Evolutionary conservation across 768 basidiomycete genomes (phyloP).

Genomic region (Kwoniella sp.): DNA sequence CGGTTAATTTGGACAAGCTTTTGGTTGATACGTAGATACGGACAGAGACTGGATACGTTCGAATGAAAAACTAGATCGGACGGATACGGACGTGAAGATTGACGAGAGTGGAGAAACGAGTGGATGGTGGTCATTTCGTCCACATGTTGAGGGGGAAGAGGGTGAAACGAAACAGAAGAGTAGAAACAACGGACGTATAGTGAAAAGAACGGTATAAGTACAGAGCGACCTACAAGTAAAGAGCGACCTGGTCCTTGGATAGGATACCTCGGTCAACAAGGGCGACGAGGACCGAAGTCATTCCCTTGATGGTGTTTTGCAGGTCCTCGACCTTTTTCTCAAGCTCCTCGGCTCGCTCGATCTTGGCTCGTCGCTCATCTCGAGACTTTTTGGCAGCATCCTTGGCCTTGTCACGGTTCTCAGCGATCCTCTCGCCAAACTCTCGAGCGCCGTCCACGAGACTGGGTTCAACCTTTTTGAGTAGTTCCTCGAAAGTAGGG

Average conservation of each 20-base stretch:
- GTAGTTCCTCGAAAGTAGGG: constrained; percentile 41
- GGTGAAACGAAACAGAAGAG: not conserved
- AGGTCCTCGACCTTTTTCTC: constrained; percentile 37
- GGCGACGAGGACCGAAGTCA: constrained; percentile 22
- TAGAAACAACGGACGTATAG: not conserved
- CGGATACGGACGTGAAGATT: not conserved
- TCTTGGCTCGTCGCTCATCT: constrained; percentile 39
- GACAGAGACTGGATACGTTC: not conserved
- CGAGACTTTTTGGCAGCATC: constrained; percentile 44
- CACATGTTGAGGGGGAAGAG: not conserved
- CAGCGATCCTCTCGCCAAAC: constrained; percentile 38
- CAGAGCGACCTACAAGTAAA: constrained; percentile 7
- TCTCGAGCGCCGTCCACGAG: constrained; percentile 24
- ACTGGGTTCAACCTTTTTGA: constrained; percentile 30
- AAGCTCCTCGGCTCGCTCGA: constrained; percentile 31
- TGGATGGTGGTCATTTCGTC: not conserved
- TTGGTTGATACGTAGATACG: not conserved
- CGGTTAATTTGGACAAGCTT: not conserved
- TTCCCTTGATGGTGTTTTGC: constrained; percentile 23
- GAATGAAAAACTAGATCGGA: constrained; percentile 1
- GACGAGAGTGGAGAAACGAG: not conserved
- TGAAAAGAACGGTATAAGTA: not conserved
- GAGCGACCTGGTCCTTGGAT: constrained; percentile 23
- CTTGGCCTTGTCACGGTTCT: constrained; percentile 41
- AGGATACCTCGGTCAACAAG: constrained; percentile 33